These are phyloP conservation scores for Umbelopsis ramanniana DNA, from an alignment of 192 early-diverging fungal species.

Conservation along the genomic window DNA sequence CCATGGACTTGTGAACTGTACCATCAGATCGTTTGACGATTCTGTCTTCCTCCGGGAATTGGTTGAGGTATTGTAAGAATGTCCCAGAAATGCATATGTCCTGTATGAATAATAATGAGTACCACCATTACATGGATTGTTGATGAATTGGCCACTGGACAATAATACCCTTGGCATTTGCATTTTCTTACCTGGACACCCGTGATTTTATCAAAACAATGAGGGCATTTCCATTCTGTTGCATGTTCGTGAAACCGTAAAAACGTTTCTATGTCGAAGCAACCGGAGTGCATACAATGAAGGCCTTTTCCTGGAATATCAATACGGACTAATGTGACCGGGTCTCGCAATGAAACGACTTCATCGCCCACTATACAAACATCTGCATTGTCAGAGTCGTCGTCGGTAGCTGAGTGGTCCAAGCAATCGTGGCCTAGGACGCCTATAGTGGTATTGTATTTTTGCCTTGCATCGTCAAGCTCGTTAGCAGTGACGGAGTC, in stretches of 20 bases:
- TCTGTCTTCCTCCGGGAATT: background rate
- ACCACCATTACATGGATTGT: no score
- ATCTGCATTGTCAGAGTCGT: background rate
- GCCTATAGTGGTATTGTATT: background rate
- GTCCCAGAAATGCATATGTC: background rate
- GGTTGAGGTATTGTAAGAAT: slow-evolving; percentile 10
- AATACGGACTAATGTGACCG: background rate
- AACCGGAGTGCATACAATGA: background rate
- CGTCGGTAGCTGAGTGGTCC: background rate
- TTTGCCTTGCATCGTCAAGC: background rate
- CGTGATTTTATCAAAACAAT: background rate
- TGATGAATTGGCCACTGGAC: background rate
- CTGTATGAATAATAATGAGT: background rate
- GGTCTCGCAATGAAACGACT: background rate
- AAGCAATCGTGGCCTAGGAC: background rate
- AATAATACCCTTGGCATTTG: background rate
- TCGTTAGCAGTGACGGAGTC: background rate
- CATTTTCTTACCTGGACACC: background rate
- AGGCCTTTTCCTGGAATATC: background rate
- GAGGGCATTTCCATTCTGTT: slow-evolving; percentile 10
- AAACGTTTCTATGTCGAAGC: slow-evolving; percentile 4
- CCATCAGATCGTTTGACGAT: background rate
- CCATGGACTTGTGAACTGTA: background rate
- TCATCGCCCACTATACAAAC: background rate
- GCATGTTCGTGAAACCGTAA: background rate